Evolutionary conservation across 345 rosid species (phyloP).

Genomic region (Euclidium syriacum): DNA sequence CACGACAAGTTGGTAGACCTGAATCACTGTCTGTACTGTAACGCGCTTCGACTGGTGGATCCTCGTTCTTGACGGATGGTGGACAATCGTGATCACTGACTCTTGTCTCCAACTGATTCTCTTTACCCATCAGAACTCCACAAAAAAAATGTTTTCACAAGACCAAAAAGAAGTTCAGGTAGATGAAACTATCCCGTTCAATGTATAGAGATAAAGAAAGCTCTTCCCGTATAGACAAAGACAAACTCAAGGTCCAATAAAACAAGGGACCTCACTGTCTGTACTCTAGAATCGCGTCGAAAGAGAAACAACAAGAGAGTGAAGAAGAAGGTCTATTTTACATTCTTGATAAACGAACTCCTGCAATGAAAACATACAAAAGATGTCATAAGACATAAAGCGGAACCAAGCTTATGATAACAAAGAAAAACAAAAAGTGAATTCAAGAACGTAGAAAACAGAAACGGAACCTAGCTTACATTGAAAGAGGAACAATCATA

Average conservation of each 20-base stretch:
- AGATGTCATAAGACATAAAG: conserved; percentile 1
- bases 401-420: background rate
- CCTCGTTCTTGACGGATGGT: conserved; percentile 39
- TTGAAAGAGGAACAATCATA: conserved; percentile 15
- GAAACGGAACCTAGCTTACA: conserved; percentile 18
- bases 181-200: conserved; percentile 4
- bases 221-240: conserved; percentile 6
- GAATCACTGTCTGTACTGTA: conserved; percentile 68
- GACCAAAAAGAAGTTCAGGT: conserved; percentile 6
- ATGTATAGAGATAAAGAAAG: background rate
- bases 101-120: conserved; percentile 41
- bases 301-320: background rate
- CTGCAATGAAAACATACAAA: conserved; percentile 14
- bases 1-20: conserved; percentile 72
- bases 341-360: conserved; percentile 20
- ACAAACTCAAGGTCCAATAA: conserved; percentile 17
- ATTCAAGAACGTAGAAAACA: background rate
- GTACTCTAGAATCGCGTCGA: conserved; percentile 1
- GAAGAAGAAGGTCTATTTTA: background rate
- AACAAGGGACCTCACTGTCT: conserved; percentile 11
- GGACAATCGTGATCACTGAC: conserved; percentile 35
- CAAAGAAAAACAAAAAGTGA: background rate
- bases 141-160: conserved; percentile 20
- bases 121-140: conserved; percentile 57
- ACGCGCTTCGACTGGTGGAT: conserved; percentile 35